Base-by-base conservation (phyloP, 176 grass and related monocot genomes). In the Echinochloa phyllopogon region DNA sequence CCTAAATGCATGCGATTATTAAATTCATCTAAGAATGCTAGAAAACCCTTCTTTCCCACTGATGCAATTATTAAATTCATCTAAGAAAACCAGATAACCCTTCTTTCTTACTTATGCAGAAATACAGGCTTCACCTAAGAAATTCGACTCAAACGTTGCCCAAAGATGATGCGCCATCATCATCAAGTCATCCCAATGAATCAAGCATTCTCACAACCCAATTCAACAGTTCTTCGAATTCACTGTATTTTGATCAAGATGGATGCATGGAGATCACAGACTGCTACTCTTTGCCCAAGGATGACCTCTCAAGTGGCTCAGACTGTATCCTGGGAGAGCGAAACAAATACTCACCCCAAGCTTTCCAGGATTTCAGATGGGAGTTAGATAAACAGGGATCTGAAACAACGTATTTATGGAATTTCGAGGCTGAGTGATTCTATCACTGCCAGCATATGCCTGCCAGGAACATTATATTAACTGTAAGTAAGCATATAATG, bases 261-360 rank as follows among this genome's bases (percentile, higher is more conserved):
- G 79, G 50, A 53, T 64, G 77, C 52, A 78, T 86, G 77, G 82
- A 82, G 56, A 86, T 82, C 61, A 82, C 66, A 11, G 61, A 77
- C 16, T 86, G 82, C 69, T 86, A 86, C 69, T 82, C 73, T 51
- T 67, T 72, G 44, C 77, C 67, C 43, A 63, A 50, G 43, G 88
- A 85, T 24, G 77, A 77, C 23, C 44, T 85, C 14, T 90, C 83
- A 52, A 82, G 77, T 79, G 58, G 88, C 8, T 90, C 78, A 4
- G 60, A 90, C 6, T 82, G 77, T 72, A 80, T 80, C 29, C 57
- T 85, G 33, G 76, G 44, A 66, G 76, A 90, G 38, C 69, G 12
- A 10, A 81, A 69, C 41, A 75, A 45, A 42, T 77, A 81, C 44
- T 62, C 80, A 23, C 48, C 45, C 0, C 61, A 71, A 60, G 25